Base-by-base conservation (phyloP, 345 rosid genomes). In the Salix brachista region DNA sequence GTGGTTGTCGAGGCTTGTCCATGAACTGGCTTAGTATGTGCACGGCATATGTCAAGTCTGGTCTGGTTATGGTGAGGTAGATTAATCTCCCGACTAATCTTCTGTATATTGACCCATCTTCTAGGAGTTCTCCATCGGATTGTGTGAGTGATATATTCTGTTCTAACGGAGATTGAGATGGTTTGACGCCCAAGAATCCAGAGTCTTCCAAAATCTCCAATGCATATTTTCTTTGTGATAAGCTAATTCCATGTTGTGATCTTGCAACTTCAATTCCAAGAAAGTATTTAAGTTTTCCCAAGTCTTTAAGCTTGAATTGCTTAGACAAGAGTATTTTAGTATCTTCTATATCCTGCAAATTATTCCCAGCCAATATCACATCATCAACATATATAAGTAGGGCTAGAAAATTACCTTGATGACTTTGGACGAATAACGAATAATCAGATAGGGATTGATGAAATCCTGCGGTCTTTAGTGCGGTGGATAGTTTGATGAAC, bases 381-480 rank as follows among this genome's bases (percentile, higher is more conserved):
- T 50, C 71, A 61, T 65, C 71, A 16, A 75, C 32, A 28, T 66
- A 65, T 42, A 76, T 42, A 1, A 68, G 34, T n/a, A 76, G 23
- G 2, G 17, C 4, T 62, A 16, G 19, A 23, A 19, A 74, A 18
- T 23, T 18, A 34, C 11, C 3, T 50, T 10, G 3, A 1, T 50
- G 8, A 21, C 6, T 11, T 34, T 3, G 13, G 13, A 42, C 1
- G 46, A 42, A 76, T 8, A 67, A 14, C 0, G 73, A 76, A 54
- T 68, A 50, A 34, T 76, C 70, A 16, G 19, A 26, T 25, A 25
- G 30, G 7, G 71, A 74, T 13, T 74, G 44, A 4, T 64, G 17
- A 14, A 23, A 69, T 0, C 36, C 18, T 4, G 18, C 58, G 18
- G 13, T 14, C 21, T 34, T 68, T 5, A 69, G 19, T 3, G 69